Conservation (phyloP, 345 rosid genomes). For the Euphorbia lathyris region DNA sequence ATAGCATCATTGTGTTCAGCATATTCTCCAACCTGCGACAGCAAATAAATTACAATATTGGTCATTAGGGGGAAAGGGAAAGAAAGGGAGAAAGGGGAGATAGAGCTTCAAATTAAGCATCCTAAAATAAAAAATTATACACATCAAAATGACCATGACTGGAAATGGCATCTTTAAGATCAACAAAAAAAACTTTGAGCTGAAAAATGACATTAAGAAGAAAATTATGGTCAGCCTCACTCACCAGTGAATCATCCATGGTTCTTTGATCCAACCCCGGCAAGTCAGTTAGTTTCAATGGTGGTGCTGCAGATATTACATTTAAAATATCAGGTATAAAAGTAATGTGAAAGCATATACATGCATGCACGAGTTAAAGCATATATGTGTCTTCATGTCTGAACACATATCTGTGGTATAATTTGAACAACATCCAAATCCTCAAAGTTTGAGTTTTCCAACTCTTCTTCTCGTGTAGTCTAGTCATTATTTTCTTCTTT, state of each 20-base stretch:
- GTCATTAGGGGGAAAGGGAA: background rate
- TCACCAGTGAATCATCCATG: conserved; percentile 82
- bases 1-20: conserved; percentile 87
- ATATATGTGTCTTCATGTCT: no score
- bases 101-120: background rate
- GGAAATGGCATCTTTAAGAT: background rate
- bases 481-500: background rate
- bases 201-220: background rate
- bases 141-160: background rate
- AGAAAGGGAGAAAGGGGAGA: background rate
- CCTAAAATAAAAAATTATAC: background rate
- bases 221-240: conserved; percentile 17
- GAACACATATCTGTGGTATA: no score
- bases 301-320: conserved; percentile 64
- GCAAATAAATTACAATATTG: conserved; percentile 17
- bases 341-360: background rate
- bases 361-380: background rate
- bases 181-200: background rate
- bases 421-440: background rate
- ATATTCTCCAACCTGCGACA: conserved; percentile 65
- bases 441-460: background rate
- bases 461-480: background rate
- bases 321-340: background rate
- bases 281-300: conserved; percentile 85
- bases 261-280: conserved; percentile 98